These are phyloP conservation scores for Phytophthora colocasiae DNA, from an alignment of 352 stramenopile genomes.

Conservation along the genomic window DNA sequence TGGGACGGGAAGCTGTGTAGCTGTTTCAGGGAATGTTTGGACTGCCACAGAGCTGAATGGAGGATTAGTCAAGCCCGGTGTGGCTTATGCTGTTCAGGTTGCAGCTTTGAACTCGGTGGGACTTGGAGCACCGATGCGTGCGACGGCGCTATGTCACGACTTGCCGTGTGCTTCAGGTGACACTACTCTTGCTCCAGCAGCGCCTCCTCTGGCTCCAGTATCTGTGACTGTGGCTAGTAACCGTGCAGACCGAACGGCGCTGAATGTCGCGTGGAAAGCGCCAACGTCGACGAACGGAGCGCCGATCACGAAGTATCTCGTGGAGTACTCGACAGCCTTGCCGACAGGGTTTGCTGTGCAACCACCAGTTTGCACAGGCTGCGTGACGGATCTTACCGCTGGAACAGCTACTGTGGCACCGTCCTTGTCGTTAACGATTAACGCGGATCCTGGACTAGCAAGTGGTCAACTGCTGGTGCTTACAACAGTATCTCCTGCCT, in stretches of 20 bases:
- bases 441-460: constrained; percentile 33
- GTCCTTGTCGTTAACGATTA: constrained; percentile 59
- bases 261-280: constrained; percentile 90
- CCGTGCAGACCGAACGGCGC: constrained; percentile 64
- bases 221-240: constrained; percentile 89
- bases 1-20: constrained; percentile 60
- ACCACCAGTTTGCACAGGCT: constrained; percentile 54
- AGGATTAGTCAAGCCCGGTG: constrained; percentile 75
- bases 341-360: constrained; percentile 45
- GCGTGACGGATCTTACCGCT: constrained; percentile 47
- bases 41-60: constrained; percentile 81
- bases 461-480: constrained; percentile 55
- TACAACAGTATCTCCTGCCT: constrained; percentile 50
- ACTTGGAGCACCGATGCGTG: constrained; percentile 55
- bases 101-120: constrained; percentile 91
- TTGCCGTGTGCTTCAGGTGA: constrained; percentile 53
- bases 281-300: constrained; percentile 73
- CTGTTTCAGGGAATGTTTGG: constrained; percentile 66
- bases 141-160: constrained; percentile 61
- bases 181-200: constrained; percentile 53
- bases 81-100: constrained; percentile 91
- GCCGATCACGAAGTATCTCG: constrained; percentile 67
- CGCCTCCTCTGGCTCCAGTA: constrained; percentile 73
- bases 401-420: constrained; percentile 22
- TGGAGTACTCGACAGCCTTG: constrained; percentile 82